Base-by-base conservation (phyloP, 169 alveolate species). In the Eimeria tenella region DNA sequence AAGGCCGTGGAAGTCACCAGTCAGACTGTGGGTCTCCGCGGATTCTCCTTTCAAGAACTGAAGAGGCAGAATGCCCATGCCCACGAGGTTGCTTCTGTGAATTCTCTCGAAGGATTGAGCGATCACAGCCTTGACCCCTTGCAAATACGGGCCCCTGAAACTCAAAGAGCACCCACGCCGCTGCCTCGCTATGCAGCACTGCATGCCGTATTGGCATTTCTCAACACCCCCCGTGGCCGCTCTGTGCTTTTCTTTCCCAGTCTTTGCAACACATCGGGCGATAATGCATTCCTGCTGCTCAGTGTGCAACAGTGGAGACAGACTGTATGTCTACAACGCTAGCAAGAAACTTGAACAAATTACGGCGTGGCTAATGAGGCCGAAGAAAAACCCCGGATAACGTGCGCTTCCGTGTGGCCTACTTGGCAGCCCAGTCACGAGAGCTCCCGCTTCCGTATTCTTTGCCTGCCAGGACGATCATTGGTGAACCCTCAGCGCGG, bases 381-480 rank as follows among this genome's bases (percentile, higher is more conserved):
- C 42, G 42, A 0, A 31, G 2, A 31, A 31, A 31, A 0, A 31
- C 42, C 42, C 42, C 42, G 42, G 42, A 31, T 1, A 31, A 1
- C 42, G 42, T 31, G 42, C 42, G 42, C 42, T 19, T 8, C 31
- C 13, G 68, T 11, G 53, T 23, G 74, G 21, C 84, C 65, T 23
- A 91, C 94, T 98, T 98, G 23, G 99, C 99, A n/a, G 99, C 99
- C 99, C 99, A 98, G 97, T 98, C 99, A 84, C 99, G 97, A 19
- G 99, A 98, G 91, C 98, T 96, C 11, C 99, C 99, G 88, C 99
- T 96, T 23, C 99, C 99, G 94, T 98, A 98, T 90, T 98, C 99
- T 96, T 98, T 96, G 10, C 99, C 99, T 62, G 99, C 99, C 15
- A 97, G 94, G n/a, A 97, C 96, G 13, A 97, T 94, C 81, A 96